These are phyloP conservation scores for Linum tenue DNA, from an alignment of 345 rosid species.

Conservation along the genomic window DNA sequence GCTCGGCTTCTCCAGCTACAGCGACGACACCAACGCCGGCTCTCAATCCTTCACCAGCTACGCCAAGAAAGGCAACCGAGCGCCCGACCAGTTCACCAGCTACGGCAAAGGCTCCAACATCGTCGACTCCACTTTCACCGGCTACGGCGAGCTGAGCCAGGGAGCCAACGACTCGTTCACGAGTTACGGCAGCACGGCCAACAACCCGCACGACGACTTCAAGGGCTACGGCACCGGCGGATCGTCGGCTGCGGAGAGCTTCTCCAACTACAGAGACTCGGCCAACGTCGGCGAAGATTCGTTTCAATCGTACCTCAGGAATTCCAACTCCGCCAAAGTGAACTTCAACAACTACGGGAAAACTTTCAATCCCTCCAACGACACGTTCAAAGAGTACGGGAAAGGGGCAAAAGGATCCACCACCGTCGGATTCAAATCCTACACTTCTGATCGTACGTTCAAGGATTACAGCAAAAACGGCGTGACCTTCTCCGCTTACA, in stretches of 20 bases:
- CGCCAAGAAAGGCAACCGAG: constrained; percentile 23
- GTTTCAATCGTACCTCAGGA: constrained; percentile 18
- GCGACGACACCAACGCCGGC: constrained; percentile 22
- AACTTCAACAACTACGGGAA: constrained; percentile 20
- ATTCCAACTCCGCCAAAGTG: constrained; percentile 19
- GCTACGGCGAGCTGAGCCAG: constrained; percentile 19
- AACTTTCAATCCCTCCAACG: constrained; percentile 23
- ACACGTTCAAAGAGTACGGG: constrained; percentile 23
- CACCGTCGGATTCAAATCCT: constrained; percentile 15
- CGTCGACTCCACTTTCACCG: constrained; percentile 19
- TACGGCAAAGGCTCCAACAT: constrained; percentile 19
- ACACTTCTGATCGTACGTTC: constrained; percentile 21
- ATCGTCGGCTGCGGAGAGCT: constrained; percentile 11
- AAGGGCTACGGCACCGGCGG: constrained; percentile 20
- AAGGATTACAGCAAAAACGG: constrained; percentile 18
- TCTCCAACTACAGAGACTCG: constrained; percentile 16
- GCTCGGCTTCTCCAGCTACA: constrained; percentile 21
- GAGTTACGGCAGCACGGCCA: constrained; percentile 17
- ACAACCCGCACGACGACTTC: constrained; percentile 19
- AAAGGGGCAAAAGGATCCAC: constrained; percentile 17
- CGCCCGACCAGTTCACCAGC: constrained; percentile 18
- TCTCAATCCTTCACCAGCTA: constrained; percentile 19
- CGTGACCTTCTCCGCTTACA: constrained; percentile 15
- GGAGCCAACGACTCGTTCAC: constrained; percentile 22
- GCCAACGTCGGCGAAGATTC: constrained; percentile 24